phyloP scores from a whole-genome alignment of 2,329 filamentous ascomycete species.

The Didymella sp. region DNA sequence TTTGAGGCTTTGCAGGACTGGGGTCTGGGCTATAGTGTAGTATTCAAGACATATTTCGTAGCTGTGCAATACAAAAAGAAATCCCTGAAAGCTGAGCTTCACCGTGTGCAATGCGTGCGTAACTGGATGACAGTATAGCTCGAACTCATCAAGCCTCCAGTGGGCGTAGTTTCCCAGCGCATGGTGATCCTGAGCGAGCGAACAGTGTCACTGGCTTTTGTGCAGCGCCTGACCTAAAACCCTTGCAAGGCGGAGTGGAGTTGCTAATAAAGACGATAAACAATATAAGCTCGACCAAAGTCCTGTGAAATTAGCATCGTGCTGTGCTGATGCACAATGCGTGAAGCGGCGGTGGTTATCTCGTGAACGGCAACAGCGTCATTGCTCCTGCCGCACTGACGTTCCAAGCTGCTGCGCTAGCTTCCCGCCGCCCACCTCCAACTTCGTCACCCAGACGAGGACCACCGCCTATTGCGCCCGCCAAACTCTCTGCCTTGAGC shows the following conservation, averaged over 20 bases:
- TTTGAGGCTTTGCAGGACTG: background rate
- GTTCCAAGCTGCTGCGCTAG: slow-evolving; percentile 16
- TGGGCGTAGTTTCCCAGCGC: too few species aligned
- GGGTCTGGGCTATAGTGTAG: background rate
- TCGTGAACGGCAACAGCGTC: slow-evolving; percentile 13
- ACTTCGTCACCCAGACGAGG: slow-evolving; percentile 30
- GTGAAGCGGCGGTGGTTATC: background rate
- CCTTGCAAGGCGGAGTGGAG: background rate
- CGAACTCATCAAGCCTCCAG: too few species aligned
- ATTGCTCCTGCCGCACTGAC: slow-evolving; percentile 11
- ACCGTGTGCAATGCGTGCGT: background rate
- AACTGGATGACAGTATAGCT: background rate
- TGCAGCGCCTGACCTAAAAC: too few species aligned
- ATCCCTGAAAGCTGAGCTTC: background rate
- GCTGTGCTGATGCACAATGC: background rate
- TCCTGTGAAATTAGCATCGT: background rate
- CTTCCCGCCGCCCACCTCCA: slow-evolving; percentile 35
- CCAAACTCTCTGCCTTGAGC: slow-evolving; percentile 25
- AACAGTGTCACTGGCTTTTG: too few species aligned
- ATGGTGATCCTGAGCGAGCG: too few species aligned
- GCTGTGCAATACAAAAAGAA: background rate
- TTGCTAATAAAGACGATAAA: background rate
- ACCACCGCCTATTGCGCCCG: slow-evolving; percentile 27
- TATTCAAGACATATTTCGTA: background rate
- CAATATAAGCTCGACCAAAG: background rate